Conservation (phyloP, 805 yeast genomes). For the Pichia ethanolica region DNA sequence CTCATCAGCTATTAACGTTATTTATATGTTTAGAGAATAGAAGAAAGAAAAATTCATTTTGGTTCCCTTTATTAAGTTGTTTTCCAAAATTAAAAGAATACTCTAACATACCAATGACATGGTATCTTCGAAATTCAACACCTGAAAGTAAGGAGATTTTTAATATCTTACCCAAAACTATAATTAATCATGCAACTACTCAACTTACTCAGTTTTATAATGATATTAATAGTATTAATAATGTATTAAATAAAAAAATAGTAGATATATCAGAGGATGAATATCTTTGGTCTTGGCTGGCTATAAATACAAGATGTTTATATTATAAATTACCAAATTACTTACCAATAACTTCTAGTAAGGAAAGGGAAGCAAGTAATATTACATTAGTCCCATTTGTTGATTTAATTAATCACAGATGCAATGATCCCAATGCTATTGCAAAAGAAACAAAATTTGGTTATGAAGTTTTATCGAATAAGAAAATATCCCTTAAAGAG, state of each 20-base stretch:
- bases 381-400: conserved; percentile 89
- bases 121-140: conserved; percentile 30
- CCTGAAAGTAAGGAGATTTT: conserved; percentile 16
- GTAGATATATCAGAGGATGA: conserved; percentile 16
- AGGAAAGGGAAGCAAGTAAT: conserved; percentile 40
- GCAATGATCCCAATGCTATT: conserved; percentile 42
- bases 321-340: conserved; percentile 55
- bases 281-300: conserved; percentile 71
- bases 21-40: conserved; percentile 40
- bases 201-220: conserved; percentile 35
- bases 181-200: conserved; percentile 32
- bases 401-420: conserved; percentile 74
- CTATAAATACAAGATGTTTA: conserved; percentile 86
- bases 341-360: conserved; percentile 29
- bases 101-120: conserved; percentile 49
- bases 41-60: conserved; percentile 39
- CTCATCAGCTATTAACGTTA: conserved; percentile 53
- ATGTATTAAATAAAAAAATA: neutral
- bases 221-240: conserved; percentile 34
- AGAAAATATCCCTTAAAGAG: conserved; percentile 23
- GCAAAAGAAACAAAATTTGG: conserved; percentile 41
- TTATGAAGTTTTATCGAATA: conserved; percentile 41
- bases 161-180: conserved; percentile 37
- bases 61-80: conserved; percentile 62
- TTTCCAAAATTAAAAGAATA: conserved; percentile 56